Conservation (phyloP, 1,284 basidiomycete species). For the Erythrobasidium hasegawianum region DNA sequence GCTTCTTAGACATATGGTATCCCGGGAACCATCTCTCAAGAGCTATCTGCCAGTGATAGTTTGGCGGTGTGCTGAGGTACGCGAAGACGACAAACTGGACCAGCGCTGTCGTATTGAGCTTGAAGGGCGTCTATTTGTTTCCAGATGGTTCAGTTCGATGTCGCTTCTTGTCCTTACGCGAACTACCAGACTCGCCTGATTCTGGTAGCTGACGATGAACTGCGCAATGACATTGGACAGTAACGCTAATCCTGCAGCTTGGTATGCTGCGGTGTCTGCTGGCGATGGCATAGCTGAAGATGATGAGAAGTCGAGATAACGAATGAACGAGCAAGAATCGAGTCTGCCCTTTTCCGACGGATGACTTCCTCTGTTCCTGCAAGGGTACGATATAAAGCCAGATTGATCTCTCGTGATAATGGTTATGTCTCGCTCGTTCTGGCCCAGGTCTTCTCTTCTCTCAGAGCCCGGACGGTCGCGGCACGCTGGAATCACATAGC, state of each 20-base stretch:
- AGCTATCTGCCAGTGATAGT: constrained; percentile 25
- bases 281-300: background rate
- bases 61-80: constrained; percentile 49
- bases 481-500: no score
- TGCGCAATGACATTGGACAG: constrained; percentile 28
- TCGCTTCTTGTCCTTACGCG: constrained; percentile 64
- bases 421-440: no score
- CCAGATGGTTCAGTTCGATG: constrained; percentile 64
- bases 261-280: background rate
- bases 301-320: background rate
- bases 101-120: constrained; percentile 4
- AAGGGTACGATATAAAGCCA: no score
- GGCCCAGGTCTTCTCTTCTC: no score
- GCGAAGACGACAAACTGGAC: constrained; percentile 24
- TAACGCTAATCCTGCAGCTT: constrained; percentile 19
- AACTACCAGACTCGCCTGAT: constrained; percentile 38
- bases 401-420: no score
- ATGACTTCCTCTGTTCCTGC: no score
- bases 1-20: background rate
- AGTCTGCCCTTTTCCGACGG: no score
- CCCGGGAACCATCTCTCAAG: constrained; percentile 18
- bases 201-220: constrained; percentile 5
- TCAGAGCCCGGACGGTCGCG: no score
- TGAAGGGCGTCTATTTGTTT: background rate
- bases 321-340: no score